These are phyloP conservation scores for Curvularia eragrostidis DNA, from an alignment of 2,329 filamentous ascomycete species.

Conservation along the genomic window DNA sequence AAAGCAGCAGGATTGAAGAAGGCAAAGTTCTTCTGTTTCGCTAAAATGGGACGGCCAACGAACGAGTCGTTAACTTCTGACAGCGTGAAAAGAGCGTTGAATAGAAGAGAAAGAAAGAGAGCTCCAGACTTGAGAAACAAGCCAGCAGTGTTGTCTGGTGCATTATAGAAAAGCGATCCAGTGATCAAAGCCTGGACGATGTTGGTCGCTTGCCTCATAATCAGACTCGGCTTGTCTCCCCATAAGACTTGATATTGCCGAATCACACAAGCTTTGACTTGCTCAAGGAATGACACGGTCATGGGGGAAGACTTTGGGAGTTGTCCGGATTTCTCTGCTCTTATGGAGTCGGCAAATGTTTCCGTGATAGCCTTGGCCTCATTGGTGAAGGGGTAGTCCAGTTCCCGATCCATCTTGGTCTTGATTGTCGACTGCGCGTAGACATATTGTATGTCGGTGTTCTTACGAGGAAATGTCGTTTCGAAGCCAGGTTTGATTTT, in stretches of 20 bases:
- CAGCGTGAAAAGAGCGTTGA: slow-evolving; percentile 68
- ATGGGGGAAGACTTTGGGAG: slow-evolving; percentile 63
- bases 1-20: slow-evolving; percentile 84
- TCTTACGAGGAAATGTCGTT: slow-evolving; percentile 50
- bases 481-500: slow-evolving; percentile 51
- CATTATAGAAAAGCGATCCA: slow-evolving; percentile 72
- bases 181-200: slow-evolving; percentile 67
- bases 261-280: slow-evolving; percentile 63
- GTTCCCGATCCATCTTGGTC: slow-evolving; percentile 61
- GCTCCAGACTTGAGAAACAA: slow-evolving; percentile 70
- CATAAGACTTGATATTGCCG: slow-evolving; percentile 71
- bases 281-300: slow-evolving; percentile 46
- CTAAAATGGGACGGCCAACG: slow-evolving; percentile 75
- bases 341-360: slow-evolving; percentile 62
- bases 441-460: slow-evolving; percentile 51
- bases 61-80: slow-evolving; percentile 68
- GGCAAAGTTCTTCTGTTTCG: slow-evolving; percentile 86
- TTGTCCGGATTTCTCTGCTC: slow-evolving; percentile 62
- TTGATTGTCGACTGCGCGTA: slow-evolving; percentile 62
- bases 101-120: slow-evolving; percentile 68
- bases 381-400: slow-evolving; percentile 63
- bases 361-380: slow-evolving; percentile 49
- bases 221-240: slow-evolving; percentile 68
- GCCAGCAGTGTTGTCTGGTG: slow-evolving; percentile 63
- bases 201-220: slow-evolving; percentile 67